Percentiles rank a stretch among this genome's conserved stretches.
Conservation (phyloP, 352 stramenopile species). For the Thraustochytrium sp. region DNA sequence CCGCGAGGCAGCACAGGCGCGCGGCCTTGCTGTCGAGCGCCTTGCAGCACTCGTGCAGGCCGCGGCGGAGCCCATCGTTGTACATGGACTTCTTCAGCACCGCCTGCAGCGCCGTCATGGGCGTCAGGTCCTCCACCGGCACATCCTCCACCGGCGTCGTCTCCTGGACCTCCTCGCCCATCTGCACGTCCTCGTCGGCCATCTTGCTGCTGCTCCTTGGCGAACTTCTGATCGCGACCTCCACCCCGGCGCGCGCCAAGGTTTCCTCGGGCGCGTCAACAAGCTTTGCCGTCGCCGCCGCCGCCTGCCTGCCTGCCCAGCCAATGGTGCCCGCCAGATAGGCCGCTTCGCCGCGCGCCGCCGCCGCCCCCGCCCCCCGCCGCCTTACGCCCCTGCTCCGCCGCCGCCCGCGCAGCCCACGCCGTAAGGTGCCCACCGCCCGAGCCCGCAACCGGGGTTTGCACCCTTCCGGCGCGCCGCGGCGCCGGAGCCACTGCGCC, state of each 20-base stretch:
- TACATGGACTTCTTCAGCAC: slow-evolving; percentile 97
- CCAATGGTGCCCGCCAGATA: too few species aligned
- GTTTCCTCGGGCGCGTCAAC: not conserved
- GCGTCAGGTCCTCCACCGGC: slow-evolving; percentile 86
- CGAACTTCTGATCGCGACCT: not conserved
- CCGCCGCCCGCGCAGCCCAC: too few species aligned
- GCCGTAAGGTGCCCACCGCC: too few species aligned
- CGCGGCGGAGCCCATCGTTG: slow-evolving; percentile 96
- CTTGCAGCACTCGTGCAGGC: slow-evolving; percentile 97
- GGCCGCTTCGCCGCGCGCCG: too few species aligned
- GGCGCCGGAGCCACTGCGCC: too few species aligned
- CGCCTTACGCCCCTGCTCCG: too few species aligned
- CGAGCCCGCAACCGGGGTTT: too few species aligned
- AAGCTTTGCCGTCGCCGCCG: not conserved
- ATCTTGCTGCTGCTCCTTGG: not conserved
- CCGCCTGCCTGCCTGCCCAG: too few species aligned
- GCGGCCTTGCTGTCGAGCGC: slow-evolving; percentile 93
- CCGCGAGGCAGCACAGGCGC: slow-evolving; percentile 95
- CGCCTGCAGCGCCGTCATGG: slow-evolving; percentile 95
- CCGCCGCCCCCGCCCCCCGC: too few species aligned
- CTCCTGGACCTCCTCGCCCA: slow-evolving; percentile 74
- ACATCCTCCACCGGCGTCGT: slow-evolving; percentile 57
- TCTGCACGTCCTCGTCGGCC: slow-evolving; percentile 34
- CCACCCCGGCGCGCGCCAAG: not conserved
- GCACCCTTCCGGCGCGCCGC: too few species aligned